Conservation (phyloP, 208 protist genomes). For the Willaertia magna region DNA sequence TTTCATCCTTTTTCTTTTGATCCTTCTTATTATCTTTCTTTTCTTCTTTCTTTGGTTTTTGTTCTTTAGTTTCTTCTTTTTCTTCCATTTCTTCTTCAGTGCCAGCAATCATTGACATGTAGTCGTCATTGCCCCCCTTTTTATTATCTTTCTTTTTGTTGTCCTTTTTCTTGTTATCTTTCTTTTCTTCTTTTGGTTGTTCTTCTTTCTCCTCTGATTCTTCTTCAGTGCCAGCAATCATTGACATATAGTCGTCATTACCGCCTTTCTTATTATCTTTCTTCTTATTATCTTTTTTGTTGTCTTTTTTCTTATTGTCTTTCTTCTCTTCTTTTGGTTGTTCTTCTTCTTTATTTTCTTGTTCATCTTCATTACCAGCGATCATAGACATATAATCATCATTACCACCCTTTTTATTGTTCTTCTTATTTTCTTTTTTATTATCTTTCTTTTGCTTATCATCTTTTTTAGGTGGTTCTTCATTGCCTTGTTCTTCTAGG, state of each 20-base stretch:
- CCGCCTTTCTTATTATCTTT: not conserved
- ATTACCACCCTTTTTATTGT: not conserved
- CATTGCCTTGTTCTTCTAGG: not conserved
- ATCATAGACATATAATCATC: slow-evolving; percentile 13
- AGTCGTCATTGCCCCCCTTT: not conserved
- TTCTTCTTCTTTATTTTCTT: not conserved
- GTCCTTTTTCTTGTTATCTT: not conserved
- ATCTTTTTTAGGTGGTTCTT: not conserved
- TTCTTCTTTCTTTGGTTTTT: not conserved
- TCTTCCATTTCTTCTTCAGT: not conserved
- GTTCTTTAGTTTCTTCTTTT: not conserved
- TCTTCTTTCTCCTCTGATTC: not conserved
- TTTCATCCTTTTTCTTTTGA: slow-evolving; percentile 47
- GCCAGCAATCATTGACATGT: not conserved
- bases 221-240: not conserved
- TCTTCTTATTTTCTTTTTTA: not conserved
- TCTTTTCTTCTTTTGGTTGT: slow-evolving; percentile 4
- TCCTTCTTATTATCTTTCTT: slow-evolving; percentile 60
- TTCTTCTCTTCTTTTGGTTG: not conserved
- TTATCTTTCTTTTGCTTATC: not conserved
- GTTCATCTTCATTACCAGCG: not conserved
- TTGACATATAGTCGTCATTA: not conserved
- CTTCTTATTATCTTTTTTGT: slow-evolving; percentile 4
- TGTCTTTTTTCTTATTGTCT: not conserved
- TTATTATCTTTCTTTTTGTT: slow-evolving; percentile 4